Evolutionary conservation across 495 filamentous ascomycete genomes (phyloP).

Genomic region (Immersiella caudata): DNA sequence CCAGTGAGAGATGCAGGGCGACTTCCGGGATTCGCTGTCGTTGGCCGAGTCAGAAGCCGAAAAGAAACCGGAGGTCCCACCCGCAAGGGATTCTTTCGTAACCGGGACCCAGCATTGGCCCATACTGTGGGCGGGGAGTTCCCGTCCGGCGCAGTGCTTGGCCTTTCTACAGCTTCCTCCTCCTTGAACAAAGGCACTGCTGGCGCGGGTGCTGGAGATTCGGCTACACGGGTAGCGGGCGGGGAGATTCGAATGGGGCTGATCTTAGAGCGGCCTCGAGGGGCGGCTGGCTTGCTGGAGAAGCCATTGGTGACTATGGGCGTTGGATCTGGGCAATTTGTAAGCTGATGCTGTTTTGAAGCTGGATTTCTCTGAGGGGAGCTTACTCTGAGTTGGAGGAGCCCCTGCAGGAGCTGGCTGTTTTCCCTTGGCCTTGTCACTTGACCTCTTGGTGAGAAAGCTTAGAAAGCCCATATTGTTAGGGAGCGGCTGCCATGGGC

Average conservation of each 20-base stretch:
- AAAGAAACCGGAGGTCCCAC: slow-evolving; percentile 36
- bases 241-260: slow-evolving; percentile 29
- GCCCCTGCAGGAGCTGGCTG: slow-evolving; percentile 37
- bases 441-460: slow-evolving; percentile 41
- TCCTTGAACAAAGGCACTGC: slow-evolving; percentile 34
- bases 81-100: slow-evolving; percentile 22
- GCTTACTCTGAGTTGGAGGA: slow-evolving; percentile 30
- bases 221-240: slow-evolving; percentile 21
- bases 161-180: slow-evolving; percentile 34
- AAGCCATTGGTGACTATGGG: slow-evolving; percentile 36
- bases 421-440: slow-evolving; percentile 35
- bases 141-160: slow-evolving; percentile 44
- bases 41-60: slow-evolving; percentile 18
- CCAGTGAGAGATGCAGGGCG: slow-evolving; percentile 23
- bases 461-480: slow-evolving; percentile 48
- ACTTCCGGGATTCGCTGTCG: slow-evolving; percentile 11
- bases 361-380: neutral
- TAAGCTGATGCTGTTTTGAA: slow-evolving; percentile 26
- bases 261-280: slow-evolving; percentile 34
- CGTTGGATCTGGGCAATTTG: slow-evolving; percentile 37
- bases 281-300: slow-evolving; percentile 30
- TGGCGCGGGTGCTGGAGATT: slow-evolving; percentile 36
- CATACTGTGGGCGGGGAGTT: slow-evolving; percentile 14
- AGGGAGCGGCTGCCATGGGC: slow-evolving; percentile 29
- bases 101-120: slow-evolving; percentile 10